Percentiles rank a stretch among this genome's conserved stretches.
Evolutionary conservation across 495 filamentous ascomycete genomes (phyloP).

Genomic region (Lophiotrema nucula): DNA sequence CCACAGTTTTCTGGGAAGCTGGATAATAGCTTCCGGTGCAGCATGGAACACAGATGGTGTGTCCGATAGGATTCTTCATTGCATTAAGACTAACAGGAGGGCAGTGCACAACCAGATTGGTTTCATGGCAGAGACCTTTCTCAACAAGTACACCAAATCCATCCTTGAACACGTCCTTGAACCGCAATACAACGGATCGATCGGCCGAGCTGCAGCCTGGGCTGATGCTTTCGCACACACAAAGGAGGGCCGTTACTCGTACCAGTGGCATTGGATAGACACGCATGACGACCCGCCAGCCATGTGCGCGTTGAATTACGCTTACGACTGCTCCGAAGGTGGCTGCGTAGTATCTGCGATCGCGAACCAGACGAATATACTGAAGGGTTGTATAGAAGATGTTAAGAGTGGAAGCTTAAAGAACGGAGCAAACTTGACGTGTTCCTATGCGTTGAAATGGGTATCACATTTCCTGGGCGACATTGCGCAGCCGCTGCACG

Average conservation of each 20-base stretch:
- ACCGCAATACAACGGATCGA: slow-evolving; percentile 38
- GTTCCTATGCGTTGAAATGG: slow-evolving; percentile 35
- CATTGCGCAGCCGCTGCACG: slow-evolving; percentile 38
- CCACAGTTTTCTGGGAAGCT: neutral
- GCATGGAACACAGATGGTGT: slow-evolving; percentile 38
- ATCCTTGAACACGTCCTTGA: slow-evolving; percentile 38
- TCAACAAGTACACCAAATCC: slow-evolving; percentile 30
- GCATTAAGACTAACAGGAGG: neutral
- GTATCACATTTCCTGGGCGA: slow-evolving; percentile 32
- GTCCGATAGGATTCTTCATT: neutral
- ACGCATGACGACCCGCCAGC: slow-evolving; percentile 26
- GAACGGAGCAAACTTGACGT: slow-evolving; percentile 32
- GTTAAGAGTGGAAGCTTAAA: slow-evolving; percentile 26
- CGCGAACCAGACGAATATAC: slow-evolving; percentile 35
- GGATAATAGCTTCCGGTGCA: slow-evolving; percentile 11
- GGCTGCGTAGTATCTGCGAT: slow-evolving; percentile 39
- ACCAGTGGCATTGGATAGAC: slow-evolving; percentile 34
- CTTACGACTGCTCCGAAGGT: slow-evolving; percentile 31
- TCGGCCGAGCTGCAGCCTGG: slow-evolving; percentile 37
- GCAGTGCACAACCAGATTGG: slow-evolving; percentile 43
- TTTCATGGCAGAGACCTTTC: slow-evolving; percentile 40
- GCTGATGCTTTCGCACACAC: slow-evolving; percentile 36
- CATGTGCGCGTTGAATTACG: slow-evolving; percentile 32
- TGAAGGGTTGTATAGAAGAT: slow-evolving; percentile 31
- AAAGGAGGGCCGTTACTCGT: slow-evolving; percentile 22